These are phyloP conservation scores for Lepraria neglecta DNA, from an alignment of 495 filamentous ascomycete genomes.

Conservation along the genomic window DNA sequence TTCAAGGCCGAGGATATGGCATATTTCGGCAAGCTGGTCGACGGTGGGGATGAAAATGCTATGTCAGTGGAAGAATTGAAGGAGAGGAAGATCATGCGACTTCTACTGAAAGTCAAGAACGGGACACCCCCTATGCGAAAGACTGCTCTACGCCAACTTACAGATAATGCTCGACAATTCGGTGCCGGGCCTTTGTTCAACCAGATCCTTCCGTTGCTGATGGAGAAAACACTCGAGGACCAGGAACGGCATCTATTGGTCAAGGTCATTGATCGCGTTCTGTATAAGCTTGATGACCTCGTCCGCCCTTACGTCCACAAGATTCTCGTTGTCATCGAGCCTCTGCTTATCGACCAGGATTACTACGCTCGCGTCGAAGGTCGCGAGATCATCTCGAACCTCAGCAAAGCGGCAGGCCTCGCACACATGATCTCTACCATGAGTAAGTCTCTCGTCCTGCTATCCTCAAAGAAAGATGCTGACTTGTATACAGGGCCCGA, in stretches of 20 bases:
- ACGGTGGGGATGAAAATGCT: conserved; percentile 85
- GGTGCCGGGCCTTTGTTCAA: conserved; percentile 93
- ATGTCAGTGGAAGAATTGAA: conserved; percentile 94
- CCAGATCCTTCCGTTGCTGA: conserved; percentile 92
- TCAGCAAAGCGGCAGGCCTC: conserved; percentile 92
- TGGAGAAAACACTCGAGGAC: conserved; percentile 98
- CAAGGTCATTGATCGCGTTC: conserved; percentile 97
- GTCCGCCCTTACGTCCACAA: conserved; percentile 97
- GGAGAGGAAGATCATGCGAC: conserved; percentile 96
- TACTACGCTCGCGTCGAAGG: conserved; percentile 98
- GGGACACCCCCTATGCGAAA: conserved; percentile 98
- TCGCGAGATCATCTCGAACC: conserved; percentile 96
- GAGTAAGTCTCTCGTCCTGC: conserved; percentile 40
- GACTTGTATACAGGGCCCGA: conserved; percentile 49
- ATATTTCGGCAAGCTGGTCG: conserved; percentile 97
- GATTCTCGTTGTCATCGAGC: conserved; percentile 98
- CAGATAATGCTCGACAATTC: conserved; percentile 95
- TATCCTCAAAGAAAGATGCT: too few relatives aligned
- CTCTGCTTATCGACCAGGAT: conserved; percentile 96
- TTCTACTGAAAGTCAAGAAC: conserved; percentile 98
- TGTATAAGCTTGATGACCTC: conserved; percentile 97
- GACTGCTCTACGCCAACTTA: conserved; percentile 95
- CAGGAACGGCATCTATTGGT: conserved; percentile 97
- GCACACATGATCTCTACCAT: conserved; percentile 99
- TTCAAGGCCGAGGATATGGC: conserved; percentile 99